A percentile compares a stretch with the other conserved stretches of the same genome.
These are phyloP conservation scores for Aspergillus carbonarius DNA, from an alignment of 2,329 filamentous ascomycete species.

Conservation along the genomic window DNA sequence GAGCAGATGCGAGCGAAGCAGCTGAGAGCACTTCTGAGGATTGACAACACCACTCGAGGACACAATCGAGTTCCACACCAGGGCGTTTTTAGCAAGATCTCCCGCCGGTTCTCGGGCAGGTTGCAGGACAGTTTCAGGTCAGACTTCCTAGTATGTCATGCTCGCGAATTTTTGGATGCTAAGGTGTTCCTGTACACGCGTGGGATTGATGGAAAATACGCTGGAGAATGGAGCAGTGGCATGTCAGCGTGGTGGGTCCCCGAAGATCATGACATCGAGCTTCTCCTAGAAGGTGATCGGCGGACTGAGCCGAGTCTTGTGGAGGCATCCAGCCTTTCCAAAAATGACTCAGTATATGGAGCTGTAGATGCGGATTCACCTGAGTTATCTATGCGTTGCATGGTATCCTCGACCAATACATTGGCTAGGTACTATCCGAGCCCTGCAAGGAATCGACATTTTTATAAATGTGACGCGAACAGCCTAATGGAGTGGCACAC, in stretches of 20 bases:
- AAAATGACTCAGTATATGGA: not conserved
- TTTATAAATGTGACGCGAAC: not conserved
- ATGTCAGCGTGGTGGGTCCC: conserved; percentile 16
- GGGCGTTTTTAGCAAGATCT: conserved; percentile 29
- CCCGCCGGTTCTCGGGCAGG: conserved; percentile 18
- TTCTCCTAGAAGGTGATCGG: not conserved
- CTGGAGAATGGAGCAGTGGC: conserved; percentile 35
- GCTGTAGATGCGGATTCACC: not conserved
- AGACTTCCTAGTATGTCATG: conserved; percentile 31
- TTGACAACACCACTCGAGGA: conserved; percentile 33
- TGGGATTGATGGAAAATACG: conserved; percentile 28
- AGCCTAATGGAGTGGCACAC: not conserved
- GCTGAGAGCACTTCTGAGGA: conserved; percentile 28
- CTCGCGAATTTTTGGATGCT: conserved; percentile 32
- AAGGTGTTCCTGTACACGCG: conserved; percentile 31
- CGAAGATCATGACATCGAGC: not conserved
- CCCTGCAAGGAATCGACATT: not conserved
- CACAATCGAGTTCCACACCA: conserved; percentile 25
- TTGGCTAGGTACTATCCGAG: not conserved
- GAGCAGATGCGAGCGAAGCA: conserved; percentile 37
- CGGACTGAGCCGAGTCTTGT: not conserved
- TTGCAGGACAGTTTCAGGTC: conserved; percentile 10
- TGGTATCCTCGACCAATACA: not conserved
- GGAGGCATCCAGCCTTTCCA: not conserved
- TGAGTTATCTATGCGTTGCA: not conserved